Base-by-base conservation (phyloP, 176 grass and related monocot species). In the Eragrostis curvula region DNA sequence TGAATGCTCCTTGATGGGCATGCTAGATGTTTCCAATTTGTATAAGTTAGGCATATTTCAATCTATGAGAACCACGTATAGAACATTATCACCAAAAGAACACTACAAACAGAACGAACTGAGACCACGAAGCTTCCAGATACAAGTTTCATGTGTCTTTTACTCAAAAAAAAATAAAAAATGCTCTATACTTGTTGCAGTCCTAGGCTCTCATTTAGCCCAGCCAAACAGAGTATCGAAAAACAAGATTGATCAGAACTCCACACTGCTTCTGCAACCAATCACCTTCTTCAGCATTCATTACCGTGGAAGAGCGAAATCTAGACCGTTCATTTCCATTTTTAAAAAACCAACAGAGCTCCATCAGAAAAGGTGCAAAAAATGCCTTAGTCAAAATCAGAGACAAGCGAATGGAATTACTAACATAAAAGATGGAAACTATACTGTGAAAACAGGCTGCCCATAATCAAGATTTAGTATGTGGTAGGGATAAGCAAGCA, bases 261-360 rank as follows among this genome's bases (percentile, higher is more conserved):
- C 11, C n/a, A n/a, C n/a, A n/a, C 5, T 21, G 68, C 18, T 36
- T 83, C 42, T 66, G 46, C 0, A 78, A 64, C 18, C 18, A 24
- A 41, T 56, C 15, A 7, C 67, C 42, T 25, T 21, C 78, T 86
- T 62, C 79, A 68, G 49, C 40, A 79, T 86, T 87, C 62, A 9
- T 87, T 56, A 83, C 88, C 88, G 84, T 29, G 88, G 88, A 46
- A 90, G 88, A 55, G 84, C 84, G 60, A 90, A 90, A 48, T 90
- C 88, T 90, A 86, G n/a, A n/a, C n/a, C n/a, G 55, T 77, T 15
- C 9, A 79, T 48, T 55, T 32, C 81, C 71, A 77, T n/a, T n/a
- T 7, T 8, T 65, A 70, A 68, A 36, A 85, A 66, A 62, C 85
- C 7, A 75, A 69, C 47, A 66, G 39, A 70, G 30, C 39, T 57